Percentiles rank a stretch among this genome's conserved stretches.
Conservation (phyloP, 441 rosid species). For the Syzygium malaccense region DNA sequence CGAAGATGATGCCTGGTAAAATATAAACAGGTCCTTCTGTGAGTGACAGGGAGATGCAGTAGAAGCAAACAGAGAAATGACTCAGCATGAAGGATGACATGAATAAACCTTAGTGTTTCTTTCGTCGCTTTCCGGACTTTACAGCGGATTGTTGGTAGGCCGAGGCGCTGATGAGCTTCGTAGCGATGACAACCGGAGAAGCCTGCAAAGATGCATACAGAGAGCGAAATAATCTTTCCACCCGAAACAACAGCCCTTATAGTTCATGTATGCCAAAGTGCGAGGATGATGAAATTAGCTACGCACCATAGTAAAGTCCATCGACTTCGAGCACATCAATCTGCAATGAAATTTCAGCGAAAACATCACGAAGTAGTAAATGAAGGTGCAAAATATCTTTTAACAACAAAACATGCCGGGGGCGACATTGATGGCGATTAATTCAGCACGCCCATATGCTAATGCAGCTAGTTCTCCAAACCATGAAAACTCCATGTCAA, state of each 20-base stretch:
- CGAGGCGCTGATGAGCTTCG: slow-evolving; percentile 82
- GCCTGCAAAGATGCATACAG: slow-evolving; percentile 21
- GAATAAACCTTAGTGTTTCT: slow-evolving; percentile 66
- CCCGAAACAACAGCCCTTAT: not conserved
- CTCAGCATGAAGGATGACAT: not conserved
- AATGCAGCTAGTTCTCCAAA: not conserved
- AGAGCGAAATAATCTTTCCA: not conserved
- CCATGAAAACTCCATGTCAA: not conserved
- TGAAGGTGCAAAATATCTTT: not conserved
- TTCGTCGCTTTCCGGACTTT: slow-evolving; percentile 82
- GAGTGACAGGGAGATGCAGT: not conserved
- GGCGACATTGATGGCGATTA: not conserved
- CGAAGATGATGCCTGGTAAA: slow-evolving; percentile 38
- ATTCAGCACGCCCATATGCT: no score
- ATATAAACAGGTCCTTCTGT: not conserved
- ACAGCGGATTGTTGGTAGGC: slow-evolving; percentile 78
- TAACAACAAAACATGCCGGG: not conserved
- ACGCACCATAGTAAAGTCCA: slow-evolving; percentile 72
- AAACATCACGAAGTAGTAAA: not conserved
- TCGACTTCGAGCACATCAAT: slow-evolving; percentile 94
- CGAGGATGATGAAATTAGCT: not conserved
- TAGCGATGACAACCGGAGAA: slow-evolving; percentile 93
- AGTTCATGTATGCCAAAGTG: not conserved
- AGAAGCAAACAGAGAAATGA: not conserved
- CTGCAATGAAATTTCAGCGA: slow-evolving; percentile 27